Percentiles rank a stretch among this genome's conserved stretches.
Evolutionary conservation across 495 filamentous ascomycete genomes (phyloP).

Genomic region (Staphylotrichum tortipilum): DNA sequence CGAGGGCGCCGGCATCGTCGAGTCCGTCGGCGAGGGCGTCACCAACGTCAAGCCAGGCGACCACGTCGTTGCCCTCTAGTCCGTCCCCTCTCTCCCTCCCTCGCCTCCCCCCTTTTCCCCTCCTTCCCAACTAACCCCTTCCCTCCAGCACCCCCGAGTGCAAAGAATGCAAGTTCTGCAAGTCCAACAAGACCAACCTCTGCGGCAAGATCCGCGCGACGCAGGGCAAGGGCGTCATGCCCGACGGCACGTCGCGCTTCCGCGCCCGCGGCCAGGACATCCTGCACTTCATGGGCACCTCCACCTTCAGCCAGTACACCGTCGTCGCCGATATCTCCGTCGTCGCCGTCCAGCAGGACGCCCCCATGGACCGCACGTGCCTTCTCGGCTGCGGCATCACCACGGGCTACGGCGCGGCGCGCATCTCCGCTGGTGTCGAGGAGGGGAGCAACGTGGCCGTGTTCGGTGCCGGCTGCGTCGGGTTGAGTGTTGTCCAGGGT

Average conservation of each 20-base stretch:
- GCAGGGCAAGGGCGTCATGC: conserved; percentile 94
- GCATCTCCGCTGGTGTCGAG: conserved; percentile 85
- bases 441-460: conserved; percentile 84
- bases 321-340: conserved; percentile 98
- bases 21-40: conserved; percentile 93
- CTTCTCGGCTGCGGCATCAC: conserved; percentile 97
- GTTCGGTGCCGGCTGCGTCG: conserved; percentile 94
- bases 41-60: conserved; percentile 87
- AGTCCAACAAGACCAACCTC: conserved; percentile 97
- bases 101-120: neutral
- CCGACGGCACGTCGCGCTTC: conserved; percentile 94
- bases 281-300: conserved; percentile 98
- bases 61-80: conserved; percentile 95
- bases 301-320: conserved; percentile 97
- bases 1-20: conserved; percentile 94
- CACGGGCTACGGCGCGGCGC: conserved; percentile 92
- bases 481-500: conserved; percentile 88
- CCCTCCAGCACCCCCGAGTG: conserved; percentile 83
- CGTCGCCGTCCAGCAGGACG: conserved; percentile 80
- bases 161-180: conserved; percentile 97
- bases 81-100: conserved; percentile 19
- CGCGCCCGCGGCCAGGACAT: conserved; percentile 86
- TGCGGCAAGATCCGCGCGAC: conserved; percentile 98
- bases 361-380: conserved; percentile 93
- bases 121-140: neutral